Percentiles rank a stretch among this genome's conserved stretches.
These are phyloP conservation scores for Penicillium sp. DNA, from an alignment of 2,329 filamentous ascomycete genomes.

Conservation along the genomic window DNA sequence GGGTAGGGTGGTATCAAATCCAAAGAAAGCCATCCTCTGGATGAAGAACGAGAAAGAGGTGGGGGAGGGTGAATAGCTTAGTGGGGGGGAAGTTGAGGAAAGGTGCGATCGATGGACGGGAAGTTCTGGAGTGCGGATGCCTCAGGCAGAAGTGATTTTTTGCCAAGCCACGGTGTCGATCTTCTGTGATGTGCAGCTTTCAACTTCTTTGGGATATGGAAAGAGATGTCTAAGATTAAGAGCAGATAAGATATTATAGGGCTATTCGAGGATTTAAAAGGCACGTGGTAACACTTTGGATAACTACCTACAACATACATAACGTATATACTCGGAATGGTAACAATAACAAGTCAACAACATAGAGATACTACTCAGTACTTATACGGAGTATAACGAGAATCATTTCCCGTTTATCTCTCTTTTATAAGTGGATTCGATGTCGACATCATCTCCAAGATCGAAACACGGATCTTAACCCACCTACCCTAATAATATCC, in stretches of 20 bases:
- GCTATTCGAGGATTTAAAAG: not conserved
- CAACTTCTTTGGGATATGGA: not conserved
- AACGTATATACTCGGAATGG: not conserved
- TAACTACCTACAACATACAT: too few relatives aligned
- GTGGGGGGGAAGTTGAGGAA: conserved; percentile 8
- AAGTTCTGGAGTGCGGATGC: conserved; percentile 17
- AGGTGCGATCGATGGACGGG: conserved; percentile 6
- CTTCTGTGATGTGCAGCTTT: conserved; percentile 1
- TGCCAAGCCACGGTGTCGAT: conserved; percentile 11
- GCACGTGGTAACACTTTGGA: not conserved
- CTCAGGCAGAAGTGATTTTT: conserved; percentile 9
- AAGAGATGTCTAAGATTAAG: too few relatives aligned
- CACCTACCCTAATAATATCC: conserved; percentile 1
- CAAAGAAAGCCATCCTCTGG: conserved; percentile 71
- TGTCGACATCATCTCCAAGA: not conserved
- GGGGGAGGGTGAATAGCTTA: conserved; percentile 12
- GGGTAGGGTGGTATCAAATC: conserved; percentile 64
- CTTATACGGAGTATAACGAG: not conserved
- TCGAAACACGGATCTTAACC: not conserved
- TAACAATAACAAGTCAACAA: not conserved
- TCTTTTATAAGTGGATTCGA: not conserved
- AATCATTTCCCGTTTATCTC: not conserved
- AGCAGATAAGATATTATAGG: not conserved
- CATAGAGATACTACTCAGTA: not conserved
- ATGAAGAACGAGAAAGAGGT: conserved; percentile 3